These are phyloP conservation scores for Paramarasmius palmivorus DNA, from an alignment of 1,284 basidiomycete species.

Conservation along the genomic window DNA sequence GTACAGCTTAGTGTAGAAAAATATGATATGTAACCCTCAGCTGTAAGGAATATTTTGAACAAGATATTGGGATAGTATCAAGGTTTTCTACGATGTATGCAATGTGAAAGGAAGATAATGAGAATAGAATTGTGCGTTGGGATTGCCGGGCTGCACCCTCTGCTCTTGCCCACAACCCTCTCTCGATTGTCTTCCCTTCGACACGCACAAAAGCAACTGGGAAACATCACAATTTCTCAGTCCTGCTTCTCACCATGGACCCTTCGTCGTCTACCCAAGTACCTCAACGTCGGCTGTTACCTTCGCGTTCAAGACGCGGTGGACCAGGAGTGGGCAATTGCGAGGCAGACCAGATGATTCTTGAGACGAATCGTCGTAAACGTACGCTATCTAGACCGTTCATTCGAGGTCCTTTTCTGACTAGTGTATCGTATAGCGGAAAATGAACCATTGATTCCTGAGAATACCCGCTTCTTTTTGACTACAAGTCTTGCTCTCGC, in stretches of 20 bases:
- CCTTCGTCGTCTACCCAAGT: slow-evolving; percentile 33
- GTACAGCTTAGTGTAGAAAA: not conserved
- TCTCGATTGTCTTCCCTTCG: not conserved
- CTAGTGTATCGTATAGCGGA: slow-evolving; percentile 50
- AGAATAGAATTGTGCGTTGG: no score
- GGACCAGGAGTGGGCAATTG: slow-evolving; percentile 74
- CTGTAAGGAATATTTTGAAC: not conserved
- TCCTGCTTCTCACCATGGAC: slow-evolving; percentile 24
- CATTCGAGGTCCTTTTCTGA: slow-evolving; percentile 14
- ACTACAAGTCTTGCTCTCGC: slow-evolving; percentile 63
- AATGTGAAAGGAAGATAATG: no score
- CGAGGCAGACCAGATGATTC: slow-evolving; percentile 80
- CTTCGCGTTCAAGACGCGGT: slow-evolving; percentile 76
- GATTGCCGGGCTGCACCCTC: not conserved
- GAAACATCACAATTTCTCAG: not conserved
- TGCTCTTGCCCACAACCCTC: not conserved
- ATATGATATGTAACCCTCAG: not conserved
- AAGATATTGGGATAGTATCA: not conserved
- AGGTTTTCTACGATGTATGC: no score
- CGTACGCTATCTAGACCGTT: slow-evolving; percentile 50
- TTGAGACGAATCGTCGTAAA: slow-evolving; percentile 78
- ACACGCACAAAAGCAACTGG: not conserved
- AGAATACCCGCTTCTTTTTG: slow-evolving; percentile 62
- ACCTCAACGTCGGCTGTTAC: slow-evolving; percentile 74
- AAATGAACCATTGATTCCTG: slow-evolving; percentile 68